Conservation (phyloP, 2,329 filamentous ascomycete genomes). For the Dothideomycetes sp. region DNA sequence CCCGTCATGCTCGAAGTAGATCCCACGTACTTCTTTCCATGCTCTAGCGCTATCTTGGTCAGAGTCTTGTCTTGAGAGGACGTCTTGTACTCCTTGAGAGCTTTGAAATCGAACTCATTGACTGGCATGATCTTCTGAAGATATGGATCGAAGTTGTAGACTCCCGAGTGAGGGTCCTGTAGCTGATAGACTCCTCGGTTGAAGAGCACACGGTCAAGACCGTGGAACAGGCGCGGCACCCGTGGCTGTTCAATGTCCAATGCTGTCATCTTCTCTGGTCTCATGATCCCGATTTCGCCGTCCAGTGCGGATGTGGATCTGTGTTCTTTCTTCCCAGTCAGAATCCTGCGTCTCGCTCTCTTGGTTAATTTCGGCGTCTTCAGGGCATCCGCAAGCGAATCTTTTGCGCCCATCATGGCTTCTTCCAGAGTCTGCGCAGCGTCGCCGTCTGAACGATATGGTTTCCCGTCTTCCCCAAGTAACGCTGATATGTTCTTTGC, state of each 20-base stretch:
- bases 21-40: constrained; percentile 74
- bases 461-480: too few relatives aligned
- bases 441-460: too few relatives aligned
- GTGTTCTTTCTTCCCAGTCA: background rate
- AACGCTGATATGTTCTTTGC: too few relatives aligned
- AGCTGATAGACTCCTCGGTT: constrained; percentile 88
- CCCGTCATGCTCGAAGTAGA: constrained; percentile 96
- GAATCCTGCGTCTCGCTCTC: background rate
- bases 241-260: constrained; percentile 36
- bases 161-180: constrained; percentile 75
- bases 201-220: constrained; percentile 84
- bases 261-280: constrained; percentile 1
- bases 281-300: too few relatives aligned
- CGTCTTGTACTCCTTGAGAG: constrained; percentile 78
- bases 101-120: constrained; percentile 81
- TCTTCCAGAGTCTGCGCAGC: constrained; percentile 5
- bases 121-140: constrained; percentile 88
- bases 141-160: constrained; percentile 97
- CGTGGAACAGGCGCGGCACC: constrained; percentile 59
- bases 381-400: too few relatives aligned
- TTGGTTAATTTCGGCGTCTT: background rate
- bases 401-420: constrained; percentile 9
- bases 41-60: constrained; percentile 54
- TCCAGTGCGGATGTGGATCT: background rate
- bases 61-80: constrained; percentile 76